A percentile compares a stretch with the other conserved stretches of the same genome.
phyloP scores from a whole-genome alignment of 1,139 yeast species.

The Candida freyschussii region DNA sequence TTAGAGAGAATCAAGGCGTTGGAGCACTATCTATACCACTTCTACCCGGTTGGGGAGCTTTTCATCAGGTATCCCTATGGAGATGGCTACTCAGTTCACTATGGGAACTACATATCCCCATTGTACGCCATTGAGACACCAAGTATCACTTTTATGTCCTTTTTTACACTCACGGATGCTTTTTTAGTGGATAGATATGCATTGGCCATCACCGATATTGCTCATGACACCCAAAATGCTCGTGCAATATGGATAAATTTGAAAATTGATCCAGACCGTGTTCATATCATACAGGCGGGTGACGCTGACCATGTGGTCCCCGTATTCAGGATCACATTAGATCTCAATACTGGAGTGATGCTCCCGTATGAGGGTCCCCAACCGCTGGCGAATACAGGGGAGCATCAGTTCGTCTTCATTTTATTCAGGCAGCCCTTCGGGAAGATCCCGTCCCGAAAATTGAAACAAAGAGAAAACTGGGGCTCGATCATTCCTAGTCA shows the following conservation, averaged over 20 bases:
- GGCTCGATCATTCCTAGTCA: constrained; percentile 74
- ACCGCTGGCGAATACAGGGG: constrained; percentile 79
- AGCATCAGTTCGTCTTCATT: constrained; percentile 75
- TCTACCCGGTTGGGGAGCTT: constrained; percentile 18
- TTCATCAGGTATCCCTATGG: constrained; percentile 7
- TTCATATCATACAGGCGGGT: neutral
- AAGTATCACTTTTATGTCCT: constrained; percentile 11
- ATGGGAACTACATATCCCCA: constrained; percentile 21
- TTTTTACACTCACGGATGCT: constrained; percentile 8
- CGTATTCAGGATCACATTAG: constrained; percentile 12
- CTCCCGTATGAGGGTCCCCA: constrained; percentile 70
- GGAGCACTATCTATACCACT: constrained; percentile 12
- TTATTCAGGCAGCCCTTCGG: constrained; percentile 58
- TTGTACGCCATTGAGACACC: constrained; percentile 14
- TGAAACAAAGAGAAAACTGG: constrained; percentile 69
- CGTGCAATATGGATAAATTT: constrained; percentile 23
- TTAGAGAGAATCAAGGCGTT: constrained; percentile 5
- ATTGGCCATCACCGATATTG: constrained; percentile 18
- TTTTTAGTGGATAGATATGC: constrained; percentile 12
- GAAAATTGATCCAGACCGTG: constrained; percentile 7
- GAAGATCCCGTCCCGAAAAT: constrained; percentile 15
- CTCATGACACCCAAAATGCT: constrained; percentile 12
- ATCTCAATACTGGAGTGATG: constrained; percentile 25
- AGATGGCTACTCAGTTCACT: constrained; percentile 8
- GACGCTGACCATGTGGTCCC: constrained; percentile 3